Evolutionary conservation across 2,329 filamentous ascomycete genomes (phyloP).

Genomic region (Aspergillus jensenii): DNA sequence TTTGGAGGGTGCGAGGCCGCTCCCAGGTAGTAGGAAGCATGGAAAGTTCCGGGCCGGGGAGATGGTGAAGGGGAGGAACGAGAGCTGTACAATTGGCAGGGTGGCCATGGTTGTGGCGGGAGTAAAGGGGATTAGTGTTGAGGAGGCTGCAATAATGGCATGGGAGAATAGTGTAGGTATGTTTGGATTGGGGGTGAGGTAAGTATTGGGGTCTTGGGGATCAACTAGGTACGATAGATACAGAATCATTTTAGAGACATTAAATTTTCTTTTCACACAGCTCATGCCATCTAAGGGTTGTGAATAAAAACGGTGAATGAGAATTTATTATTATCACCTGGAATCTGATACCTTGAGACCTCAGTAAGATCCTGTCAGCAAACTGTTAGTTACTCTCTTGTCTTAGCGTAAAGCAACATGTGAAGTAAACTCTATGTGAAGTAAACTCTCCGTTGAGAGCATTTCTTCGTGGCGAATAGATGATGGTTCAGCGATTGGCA

Average conservation of each 20-base stretch:
- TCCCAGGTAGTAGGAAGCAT: constrained; percentile 49
- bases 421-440: no score
- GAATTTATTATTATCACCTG: no score
- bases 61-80: constrained; percentile 52
- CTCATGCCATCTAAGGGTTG: no score
- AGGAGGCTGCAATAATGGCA: constrained; percentile 44
- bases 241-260: background rate
- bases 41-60: constrained; percentile 48
- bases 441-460: no score
- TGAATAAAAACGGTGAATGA: no score
- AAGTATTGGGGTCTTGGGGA: background rate
- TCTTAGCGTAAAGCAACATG: no score
- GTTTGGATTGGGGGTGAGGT: constrained; percentile 12
- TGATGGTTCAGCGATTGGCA: no score
- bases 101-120: constrained; percentile 52
- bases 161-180: constrained; percentile 39
- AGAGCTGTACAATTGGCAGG: constrained; percentile 50
- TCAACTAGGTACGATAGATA: background rate
- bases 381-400: no score
- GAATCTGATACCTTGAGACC: no score
- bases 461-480: no score
- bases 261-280: no score
- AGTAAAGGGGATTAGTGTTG: constrained; percentile 44
- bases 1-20: constrained; percentile 36
- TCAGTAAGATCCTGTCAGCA: no score